Evolutionary conservation across 176 grass and related monocot species (phyloP).

Genomic region (Hordeum vulgare): DNA sequence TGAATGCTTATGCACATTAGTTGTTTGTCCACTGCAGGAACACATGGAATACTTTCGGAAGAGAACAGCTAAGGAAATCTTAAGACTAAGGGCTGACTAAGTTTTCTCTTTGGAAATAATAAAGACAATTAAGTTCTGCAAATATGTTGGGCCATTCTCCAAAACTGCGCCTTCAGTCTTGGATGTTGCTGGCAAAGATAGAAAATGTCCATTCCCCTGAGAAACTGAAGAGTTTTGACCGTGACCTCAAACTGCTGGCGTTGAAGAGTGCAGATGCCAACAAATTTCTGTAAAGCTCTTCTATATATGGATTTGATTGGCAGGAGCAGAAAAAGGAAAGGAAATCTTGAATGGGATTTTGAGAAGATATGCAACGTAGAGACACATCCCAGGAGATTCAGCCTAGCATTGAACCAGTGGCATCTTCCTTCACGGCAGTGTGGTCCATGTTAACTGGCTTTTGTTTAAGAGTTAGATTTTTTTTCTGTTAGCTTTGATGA

Average conservation of each 20-base stretch:
- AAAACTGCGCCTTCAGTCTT: not conserved
- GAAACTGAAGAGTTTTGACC: not conserved
- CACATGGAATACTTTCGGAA: conserved; percentile 86
- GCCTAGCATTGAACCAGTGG: too few species aligned
- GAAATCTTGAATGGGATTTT: not conserved
- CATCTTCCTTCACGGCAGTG: not conserved
- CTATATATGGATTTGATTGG: not conserved
- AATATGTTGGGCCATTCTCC: not conserved
- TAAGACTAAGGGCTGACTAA: conserved; percentile 66
- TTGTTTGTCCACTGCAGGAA: conserved; percentile 42
- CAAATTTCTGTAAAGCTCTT: conserved; percentile 9
- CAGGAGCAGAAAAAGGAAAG: not conserved
- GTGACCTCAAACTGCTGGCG: not conserved
- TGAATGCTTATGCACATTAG: not conserved
- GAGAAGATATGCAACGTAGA: not conserved
- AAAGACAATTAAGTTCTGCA: not conserved
- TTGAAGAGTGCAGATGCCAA: not conserved
- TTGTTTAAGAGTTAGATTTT: not conserved
- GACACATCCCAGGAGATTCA: not conserved
- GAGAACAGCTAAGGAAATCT: conserved; percentile 73
- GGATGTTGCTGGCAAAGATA: not conserved
- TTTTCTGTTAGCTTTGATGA: not conserved
- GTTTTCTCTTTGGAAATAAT: not conserved
- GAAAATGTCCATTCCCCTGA: not conserved
- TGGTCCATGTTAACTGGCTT: not conserved